Evolutionary conservation across 805 yeast genomes (phyloP), one percentile per base, ranked within the genome.

Genomic region (Metschnikowia peoriensis): DNA sequence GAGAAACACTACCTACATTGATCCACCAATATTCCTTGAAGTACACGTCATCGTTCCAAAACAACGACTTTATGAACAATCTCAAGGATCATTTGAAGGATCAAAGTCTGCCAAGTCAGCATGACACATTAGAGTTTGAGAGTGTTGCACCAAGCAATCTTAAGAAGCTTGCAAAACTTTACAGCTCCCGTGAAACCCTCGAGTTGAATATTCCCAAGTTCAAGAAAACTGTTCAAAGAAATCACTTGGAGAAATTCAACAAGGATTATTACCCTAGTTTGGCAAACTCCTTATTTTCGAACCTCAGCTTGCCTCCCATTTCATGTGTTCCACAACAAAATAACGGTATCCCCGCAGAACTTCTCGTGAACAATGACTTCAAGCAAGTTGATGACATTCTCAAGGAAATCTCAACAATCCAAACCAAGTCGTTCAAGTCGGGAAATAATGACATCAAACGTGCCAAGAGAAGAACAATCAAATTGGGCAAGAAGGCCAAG

Each of bases 1-100:
- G 94, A 55, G 97, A 90, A 64, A 86, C 89, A 48, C 76, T 90
- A 49, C 97, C 97, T 1, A 83, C 89, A 10, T 82, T 89, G 44
- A 76, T 90, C 48, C 92, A 90, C 69, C 82, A 86, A 61, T 77
- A 89, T 52, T 83, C 90, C 37, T 82, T 87, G 61, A 82, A 80
- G 59, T 90, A 72, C 54, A 61, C 60, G 17, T 56, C 61, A 7
- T 44, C 61, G 2, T 59, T 65, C 46, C 54, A 59, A 15, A 52
- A 59, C 41, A 59, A 62, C 28, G 62, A 61, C 47, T 47, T 55
- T 41, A 55, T 64, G 45, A 52, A 56, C 51, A 64, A 64, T 44
- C 47, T 65, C 41, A 58, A 56, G 39, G 58, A 58, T 37, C 59
- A 56, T 28, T 51, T 59, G 49, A 54, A 49, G 34, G 56, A 50